Conservation (phyloP, 2,329 filamentous ascomycete genomes). For the Phoma sp. region DNA sequence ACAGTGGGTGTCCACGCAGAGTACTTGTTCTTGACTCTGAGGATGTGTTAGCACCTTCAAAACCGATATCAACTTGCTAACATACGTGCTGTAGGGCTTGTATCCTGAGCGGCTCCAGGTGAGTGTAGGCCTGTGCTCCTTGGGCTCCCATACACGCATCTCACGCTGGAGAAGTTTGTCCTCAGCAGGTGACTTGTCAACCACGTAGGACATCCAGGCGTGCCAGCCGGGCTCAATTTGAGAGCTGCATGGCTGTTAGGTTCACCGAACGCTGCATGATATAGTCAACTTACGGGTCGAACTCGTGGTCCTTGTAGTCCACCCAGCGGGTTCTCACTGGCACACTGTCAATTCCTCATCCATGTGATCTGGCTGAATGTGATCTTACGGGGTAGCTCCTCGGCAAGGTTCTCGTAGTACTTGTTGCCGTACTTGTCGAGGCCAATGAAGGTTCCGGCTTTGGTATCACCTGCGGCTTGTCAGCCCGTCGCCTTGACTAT, state of each 20-base stretch:
- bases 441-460: slow-evolving; percentile 84
- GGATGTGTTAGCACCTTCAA: slow-evolving; percentile 13
- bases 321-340: slow-evolving; percentile 95
- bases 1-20: slow-evolving; percentile 55
- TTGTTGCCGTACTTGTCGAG: slow-evolving; percentile 94
- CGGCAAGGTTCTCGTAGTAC: slow-evolving; percentile 88
- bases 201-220: slow-evolving; percentile 93
- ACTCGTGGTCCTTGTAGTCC: slow-evolving; percentile 90
- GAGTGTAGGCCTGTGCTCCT: slow-evolving; percentile 73
- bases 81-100: slow-evolving; percentile 95
- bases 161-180: slow-evolving; percentile 74
- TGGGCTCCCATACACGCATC: slow-evolving; percentile 76
- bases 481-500: slow-evolving; percentile 24
- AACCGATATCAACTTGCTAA: slow-evolving; percentile 31
- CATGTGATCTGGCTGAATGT: background rate
- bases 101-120: slow-evolving; percentile 80
- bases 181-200: slow-evolving; percentile 81
- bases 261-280: background rate
- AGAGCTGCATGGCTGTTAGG: slow-evolving; percentile 59
- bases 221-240: slow-evolving; percentile 98
- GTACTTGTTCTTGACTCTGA: slow-evolving; percentile 58
- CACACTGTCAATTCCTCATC: slow-evolving; percentile 16
- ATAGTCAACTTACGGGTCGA: slow-evolving; percentile 67
- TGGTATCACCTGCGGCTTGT: slow-evolving; percentile 80
- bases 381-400: slow-evolving; percentile 84